Evolutionary conservation across 2,329 filamentous ascomycete species (phyloP), one percentile per base, ranked within the genome.

Genomic region (Falciphora oryzae): DNA sequence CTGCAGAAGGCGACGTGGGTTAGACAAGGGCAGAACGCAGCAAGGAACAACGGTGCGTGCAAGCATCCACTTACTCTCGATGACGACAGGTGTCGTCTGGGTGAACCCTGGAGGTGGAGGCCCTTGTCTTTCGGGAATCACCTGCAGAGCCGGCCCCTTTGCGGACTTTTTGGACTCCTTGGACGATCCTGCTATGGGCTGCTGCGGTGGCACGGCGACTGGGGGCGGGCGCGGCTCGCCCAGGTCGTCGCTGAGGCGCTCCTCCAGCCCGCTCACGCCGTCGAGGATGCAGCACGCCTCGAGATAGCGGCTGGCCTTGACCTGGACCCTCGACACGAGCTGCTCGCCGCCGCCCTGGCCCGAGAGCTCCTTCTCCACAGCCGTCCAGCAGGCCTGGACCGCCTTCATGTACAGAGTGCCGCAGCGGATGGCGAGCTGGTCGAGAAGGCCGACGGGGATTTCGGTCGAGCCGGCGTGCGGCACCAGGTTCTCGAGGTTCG

Each of bases 391-490:
- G 3, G 85, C 82, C 71, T 90, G 84, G 2, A 92, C 89, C 0
- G 89, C 90, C 71, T 88, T 89, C 83, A 87, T 89, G 74, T 92
- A 94, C 0, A 90, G 80, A 10, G 86, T 89, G 18, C 90, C 90
- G 69, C 90, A 93, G 71, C 86, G 85, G 4, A 86, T 84, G 0
- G 87, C 83, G 1, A 92, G 77, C 67, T 86, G 84, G 1, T 87
- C 81, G 3, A 91, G 76, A 0, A 86, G 81, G 32, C 88, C 84
- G 66, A 88, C 85, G 0, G 84, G 77, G 31, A 90, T 83, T 71
- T 81, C 81, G 16, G 86, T 74, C 0, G 77, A 75, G 59, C 74
- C 80, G 70, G 71, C 78, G 53, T 77, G 75, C 0, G 81, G 74
- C 1, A 81, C 78, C 0, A 87, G 75, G 25, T 80, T 78, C 64